A percentile compares a stretch with the other conserved stretches of the same genome.
These are phyloP conservation scores for Neospermospora avenae DNA, from an alignment of 2,329 filamentous ascomycete genomes.

Conservation along the genomic window DNA sequence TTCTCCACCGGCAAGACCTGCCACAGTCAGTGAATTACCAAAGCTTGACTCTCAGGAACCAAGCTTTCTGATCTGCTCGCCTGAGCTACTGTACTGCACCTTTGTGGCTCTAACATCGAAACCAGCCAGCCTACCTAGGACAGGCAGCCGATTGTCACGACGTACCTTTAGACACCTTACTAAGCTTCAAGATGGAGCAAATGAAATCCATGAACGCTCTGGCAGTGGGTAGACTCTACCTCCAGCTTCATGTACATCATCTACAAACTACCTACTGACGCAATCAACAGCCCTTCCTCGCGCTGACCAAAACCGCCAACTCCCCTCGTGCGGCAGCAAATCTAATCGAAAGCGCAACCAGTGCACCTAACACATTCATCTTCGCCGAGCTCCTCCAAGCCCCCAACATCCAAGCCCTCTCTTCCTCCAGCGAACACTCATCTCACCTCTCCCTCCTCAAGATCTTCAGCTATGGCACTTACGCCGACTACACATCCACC, in stretches of 20 bases:
- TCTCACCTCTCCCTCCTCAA: constrained; percentile 69
- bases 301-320: constrained; percentile 79
- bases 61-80: constrained; percentile 8
- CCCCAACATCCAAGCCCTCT: constrained; percentile 73
- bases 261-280: constrained; percentile 6
- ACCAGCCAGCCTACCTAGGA: neutral
- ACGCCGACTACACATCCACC: constrained; percentile 63
- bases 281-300: constrained; percentile 75
- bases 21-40: constrained; percentile 1
- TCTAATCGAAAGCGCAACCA: constrained; percentile 82
- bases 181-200: constrained; percentile 63
- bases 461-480: constrained; percentile 92
- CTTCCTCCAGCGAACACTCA: constrained; percentile 57
- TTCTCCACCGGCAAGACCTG: constrained; percentile 8
- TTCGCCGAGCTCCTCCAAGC: constrained; percentile 90
- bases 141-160: constrained; percentile 15
- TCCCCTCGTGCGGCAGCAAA: constrained; percentile 83
- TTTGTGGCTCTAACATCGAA: neutral
- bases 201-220: constrained; percentile 62
- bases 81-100: neutral
- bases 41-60: constrained; percentile 14
- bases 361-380: constrained; percentile 84
- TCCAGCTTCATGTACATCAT: neutral
- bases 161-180: neutral
- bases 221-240: constrained; percentile 44